Conservation (phyloP, 169 alveolate genomes). For the Plasmodium fragile region DNA sequence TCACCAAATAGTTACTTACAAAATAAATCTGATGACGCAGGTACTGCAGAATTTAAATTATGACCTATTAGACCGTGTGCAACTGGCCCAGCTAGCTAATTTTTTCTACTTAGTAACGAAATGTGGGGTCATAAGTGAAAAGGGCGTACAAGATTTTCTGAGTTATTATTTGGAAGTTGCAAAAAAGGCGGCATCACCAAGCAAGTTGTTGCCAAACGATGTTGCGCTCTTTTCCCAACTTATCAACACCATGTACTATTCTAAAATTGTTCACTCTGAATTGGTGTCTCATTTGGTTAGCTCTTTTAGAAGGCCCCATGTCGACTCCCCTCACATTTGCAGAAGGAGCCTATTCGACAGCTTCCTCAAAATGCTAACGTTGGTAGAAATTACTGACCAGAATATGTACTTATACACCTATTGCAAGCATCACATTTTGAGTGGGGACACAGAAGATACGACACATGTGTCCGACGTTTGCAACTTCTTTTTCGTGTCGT, state of each 20-base stretch:
- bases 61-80: background rate
- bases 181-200: background rate
- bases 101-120: constrained; percentile 28
- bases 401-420: constrained; percentile 21
- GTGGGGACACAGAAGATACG: background rate
- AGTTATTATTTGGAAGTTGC: background rate
- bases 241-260: constrained; percentile 47
- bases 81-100: constrained; percentile 3
- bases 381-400: constrained; percentile 9
- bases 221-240: constrained; percentile 3
- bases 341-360: background rate
- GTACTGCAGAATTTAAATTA: constrained; percentile 17
- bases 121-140: constrained; percentile 47
- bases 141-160: background rate
- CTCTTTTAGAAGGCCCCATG: background rate
- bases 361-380: constrained; percentile 37
- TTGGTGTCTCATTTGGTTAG: constrained; percentile 1
- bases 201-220: background rate
- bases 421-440: constrained; percentile 51
- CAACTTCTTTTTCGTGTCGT: constrained; percentile 56
- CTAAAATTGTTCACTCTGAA: constrained; percentile 32
- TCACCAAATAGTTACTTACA: constrained; percentile 27
- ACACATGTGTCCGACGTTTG: background rate
- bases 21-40: constrained; percentile 5
- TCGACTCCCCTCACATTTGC: background rate